Base-by-base conservation (phyloP, 148 eudicot species). In the Vaccinium vitisidaea region DNA sequence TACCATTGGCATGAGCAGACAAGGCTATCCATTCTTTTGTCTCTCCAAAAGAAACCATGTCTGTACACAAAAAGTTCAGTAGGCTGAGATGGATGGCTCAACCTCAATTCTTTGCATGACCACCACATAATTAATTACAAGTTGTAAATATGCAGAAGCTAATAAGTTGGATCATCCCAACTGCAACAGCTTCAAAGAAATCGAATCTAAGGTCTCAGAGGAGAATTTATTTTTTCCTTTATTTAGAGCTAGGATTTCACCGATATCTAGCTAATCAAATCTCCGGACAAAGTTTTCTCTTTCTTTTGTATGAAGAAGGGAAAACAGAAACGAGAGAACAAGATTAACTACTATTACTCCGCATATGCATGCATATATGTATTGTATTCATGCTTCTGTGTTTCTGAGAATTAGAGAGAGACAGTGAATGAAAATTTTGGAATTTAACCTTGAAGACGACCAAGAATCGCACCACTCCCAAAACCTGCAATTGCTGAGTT, bases 381-480 rank as follows among this genome's bases (percentile, higher is more conserved):
- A 55, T 25, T 18, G 49, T 67, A 55, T 15, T 27, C 82, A 56
- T 10, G 67, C 50, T 25, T 32, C 19, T 2, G 73, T 49, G 25
- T 82, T 71, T 82, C 56, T 49, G 39, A 39, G 59, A 2, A 46
- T 15, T 71, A 8, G 58, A 16, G 49, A 48, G 23, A 27, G 58
- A 46, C 15, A 55, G 32, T 50, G 74, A 25, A 27, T 50, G 43
- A 32, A n/a, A 50, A 18, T 25, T 19, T 12, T 43, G 80, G 61
- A 77, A 77, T 46, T 61, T 84, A 8, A 95, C 98, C 98, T 93
- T 94, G 98, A 83, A 95, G 92, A 81, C 94, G 94, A 70, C 97
- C 98, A 30, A 95, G 95, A 89, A 95, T 82, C 80, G 98, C 97
- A 63, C 98, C 98, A 86, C 87, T 92, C 85, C 94, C 93, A 84